Evolutionary conservation across 2,329 filamentous ascomycete species (phyloP), one percentile per base, ranked within the genome.

Genomic region (Aspergillus sp.): DNA sequence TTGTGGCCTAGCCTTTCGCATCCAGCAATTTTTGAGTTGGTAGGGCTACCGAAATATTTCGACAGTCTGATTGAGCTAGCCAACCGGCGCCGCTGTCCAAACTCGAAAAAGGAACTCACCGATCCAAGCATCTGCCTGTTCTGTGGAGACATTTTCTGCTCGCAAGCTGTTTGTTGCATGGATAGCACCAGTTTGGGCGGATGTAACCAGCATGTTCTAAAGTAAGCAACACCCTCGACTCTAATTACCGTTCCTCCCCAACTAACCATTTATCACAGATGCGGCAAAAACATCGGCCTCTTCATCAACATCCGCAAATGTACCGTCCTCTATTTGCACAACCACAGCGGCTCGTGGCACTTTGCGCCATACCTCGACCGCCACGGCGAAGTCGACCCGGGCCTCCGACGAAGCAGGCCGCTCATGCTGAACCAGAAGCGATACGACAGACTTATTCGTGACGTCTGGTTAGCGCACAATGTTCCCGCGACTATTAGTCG

Each of bases 261-360:
- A 66, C 57, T n/a, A 44, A 53, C 45, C 14, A 19, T 57, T 35
- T 53, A 45, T 57, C 49, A 52, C 63, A 96, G 91, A 67, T 98
- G 93, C 74, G 92, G 95, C 70, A 86, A 87, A 61, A 92, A 91
- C 66, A 87, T 96, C 48, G 95, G 95, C n/a, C 80, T 97, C 35
- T 98, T 96, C 78, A 89, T 99, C 74, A 96, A 96, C 73, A 93
- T 99, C 66, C 90, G 95, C 65, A 98, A 98, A 79, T 98, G 96
- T 78, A 91, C 89, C 65, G 87, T 96, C 41, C 86, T 96, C 59
- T 96, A 96, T 74, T 80, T 96, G 55, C 92, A 96, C 76, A 86
- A 88, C 59, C 81, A 82, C 33, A 90, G 90, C 47, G 95, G 95
- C 40, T 92, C 90, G 25, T 99, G 90, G 79, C 88, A 89, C 62